Base-by-base conservation (phyloP, 1,284 basidiomycete species). In the Ustilago shanxiensis region DNA sequence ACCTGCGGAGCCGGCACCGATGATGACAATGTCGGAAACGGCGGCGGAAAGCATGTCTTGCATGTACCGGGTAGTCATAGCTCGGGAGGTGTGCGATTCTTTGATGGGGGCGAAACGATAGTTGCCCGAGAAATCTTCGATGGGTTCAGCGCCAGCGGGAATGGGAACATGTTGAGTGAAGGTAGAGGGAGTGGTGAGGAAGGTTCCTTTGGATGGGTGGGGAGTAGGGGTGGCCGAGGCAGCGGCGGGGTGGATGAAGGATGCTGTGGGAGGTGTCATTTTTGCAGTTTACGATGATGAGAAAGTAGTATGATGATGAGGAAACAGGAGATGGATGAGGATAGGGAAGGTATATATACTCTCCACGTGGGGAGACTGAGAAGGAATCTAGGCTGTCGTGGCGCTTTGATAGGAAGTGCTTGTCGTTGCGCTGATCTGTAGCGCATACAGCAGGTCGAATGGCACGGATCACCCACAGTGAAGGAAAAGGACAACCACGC, bases 1-100 rank as follows among this genome's bases (percentile, higher is more conserved):
- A 31, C 93, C 93, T 18, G 93, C 92, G 65, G 91, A 92, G 45
- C 93, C 93, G 6, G 92, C 92, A 16, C 93, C 93, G 74, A 93
- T 89, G 79, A 94, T 91, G 55, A 93, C 91, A 14, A 94, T 90
- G 82, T 94, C 93, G 29, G 92, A 93, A 13, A 93, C 87, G 31
- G 89, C 90, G 6, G 79, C 67, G 29, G 77, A 66, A 77, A 85
- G 80, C 82, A 85, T 83, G 66, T 82, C 82, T 35, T 66, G 47
- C 70, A 78, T 81, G 70, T 85, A 84, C 13, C 80, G 74, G 18
- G 57, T 33, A 10, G 79, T 85, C 83, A 85, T 85, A 24, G 83
- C 83, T 5, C 83, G 75, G 26, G 73, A 75, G 7, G 83, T 84
- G 66, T 84, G 77, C 28, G 74, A 77, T 60, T 85, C 83, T 52